Base-by-base conservation (phyloP, 108 stramenopile species). In the Licmophora abbreviata region DNA sequence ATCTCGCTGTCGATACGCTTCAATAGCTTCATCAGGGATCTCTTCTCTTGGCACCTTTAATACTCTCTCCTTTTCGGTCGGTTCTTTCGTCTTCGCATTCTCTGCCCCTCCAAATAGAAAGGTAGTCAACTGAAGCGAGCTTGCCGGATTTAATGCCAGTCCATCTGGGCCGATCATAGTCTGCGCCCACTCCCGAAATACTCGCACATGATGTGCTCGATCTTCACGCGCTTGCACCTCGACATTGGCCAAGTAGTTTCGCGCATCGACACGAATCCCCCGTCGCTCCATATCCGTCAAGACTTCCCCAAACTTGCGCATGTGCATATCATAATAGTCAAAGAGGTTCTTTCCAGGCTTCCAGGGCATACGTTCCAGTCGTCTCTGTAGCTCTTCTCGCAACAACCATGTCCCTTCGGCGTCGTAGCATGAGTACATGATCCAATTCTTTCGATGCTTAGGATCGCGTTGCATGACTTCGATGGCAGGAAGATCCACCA, bases 231-330 rank as follows among this genome's bases (percentile, higher is more conserved):
- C 95, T 53, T 83, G 68, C 7, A 41, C 41, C 37, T 96, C 95
- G 7, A 95, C 91, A 14, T 59, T 55, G 6, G 79, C 69, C 27
- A 98, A 69, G 62, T 98, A 93, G 35, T 88, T 85, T 40, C 81
- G 70, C 18, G 92, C 84, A 53, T 92, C 83, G 5, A 97, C 85
- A n/a, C 77, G 67, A 41, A 99, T 92, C 18, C 98, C 98, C 14
- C 76, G 73, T 38, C 93, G 65, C 69, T 99, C 98, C 85, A 99
- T 94, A 62, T 99, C 96, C 2, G 97, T 98, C 24, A 99, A 74
- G 7, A 97, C 77, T 48, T 93, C 79, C 11, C 93, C 98, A 58
- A 99, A 99, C 6, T 76, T 76, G 5, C 92, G 61, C 79, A 94
- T 81, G 63, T 97, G 83, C 29, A 45, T 29, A 56, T 82, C 66